Evolutionary conservation across 1,139 yeast genomes (phyloP).

Genomic region (Pichia sp.): DNA sequence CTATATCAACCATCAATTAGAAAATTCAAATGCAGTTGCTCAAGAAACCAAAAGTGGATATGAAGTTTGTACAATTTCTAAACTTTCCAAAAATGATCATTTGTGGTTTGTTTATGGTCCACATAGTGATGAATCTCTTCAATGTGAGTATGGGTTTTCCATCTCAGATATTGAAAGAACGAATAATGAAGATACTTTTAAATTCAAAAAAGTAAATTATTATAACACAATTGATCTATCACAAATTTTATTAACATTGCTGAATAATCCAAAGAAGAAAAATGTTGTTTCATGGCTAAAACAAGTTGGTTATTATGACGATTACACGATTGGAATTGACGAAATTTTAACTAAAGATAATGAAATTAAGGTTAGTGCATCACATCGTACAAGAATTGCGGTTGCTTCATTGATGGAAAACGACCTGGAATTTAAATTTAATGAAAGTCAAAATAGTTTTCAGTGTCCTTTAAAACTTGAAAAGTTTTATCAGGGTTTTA

Average conservation of each 20-base stretch:
- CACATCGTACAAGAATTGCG: constrained; percentile 74
- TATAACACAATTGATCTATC: constrained; percentile 52
- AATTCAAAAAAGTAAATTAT: neutral
- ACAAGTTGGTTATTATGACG: constrained; percentile 55
- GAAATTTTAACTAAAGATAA: neutral
- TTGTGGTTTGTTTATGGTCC: constrained; percentile 77
- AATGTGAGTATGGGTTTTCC: constrained; percentile 83
- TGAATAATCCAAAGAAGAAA: constrained; percentile 28
- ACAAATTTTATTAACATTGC: constrained; percentile 31
- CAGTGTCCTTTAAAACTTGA: constrained; percentile 25
- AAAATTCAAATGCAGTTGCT: constrained; percentile 45
- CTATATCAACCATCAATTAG: constrained; percentile 68
- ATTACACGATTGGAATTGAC: constrained; percentile 51
- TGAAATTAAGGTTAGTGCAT: constrained; percentile 29
- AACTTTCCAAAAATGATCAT: constrained; percentile 46
- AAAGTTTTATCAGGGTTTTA: constrained; percentile 33
- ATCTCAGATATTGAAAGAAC: constrained; percentile 28
- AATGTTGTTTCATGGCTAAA: constrained; percentile 42
- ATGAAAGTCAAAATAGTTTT: constrained; percentile 19
- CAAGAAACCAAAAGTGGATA: constrained; percentile 38
- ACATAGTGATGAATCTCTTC: constrained; percentile 72
- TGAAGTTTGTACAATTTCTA: constrained; percentile 39
- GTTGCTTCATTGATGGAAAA: constrained; percentile 54
- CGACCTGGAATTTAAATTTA: constrained; percentile 24
- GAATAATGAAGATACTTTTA: constrained; percentile 43